Evolutionary conservation across 495 filamentous ascomycete species (phyloP), one percentile per base, ranked within the genome.

Genomic region (Elasticomyces elasticus): DNA sequence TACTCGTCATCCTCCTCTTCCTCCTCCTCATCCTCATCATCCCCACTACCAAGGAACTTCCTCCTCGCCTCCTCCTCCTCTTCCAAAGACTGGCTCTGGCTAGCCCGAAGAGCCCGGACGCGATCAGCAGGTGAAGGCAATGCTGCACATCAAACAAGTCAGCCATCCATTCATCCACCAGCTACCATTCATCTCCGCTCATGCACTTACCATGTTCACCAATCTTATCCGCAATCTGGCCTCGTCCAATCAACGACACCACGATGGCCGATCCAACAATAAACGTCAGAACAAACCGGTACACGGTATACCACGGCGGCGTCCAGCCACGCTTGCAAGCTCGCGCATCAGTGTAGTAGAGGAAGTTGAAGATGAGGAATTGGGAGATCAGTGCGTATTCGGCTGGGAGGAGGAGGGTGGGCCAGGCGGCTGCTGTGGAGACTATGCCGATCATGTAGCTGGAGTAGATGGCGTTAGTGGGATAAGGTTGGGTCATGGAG

Each of bases 211-310:
- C n/a, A n/a, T n/a, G n/a, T n/a, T n/a, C 49, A 52, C 63, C 58
- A 45, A 81, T 61, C 37, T 69, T 71, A 54, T 84, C 78, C 49
- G 79, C 80, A 64, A 98, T 85, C 68, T 91, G 82, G 62, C 90
- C 86, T 54, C 92, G 79, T 33, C 87, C 90, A 60, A 97, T 77
- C 64, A 98, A 75, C 58, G 79, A 90, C 56, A 88, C 73, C n/a
- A 94, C 78, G 61, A 97, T 90, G 60, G 84, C 85, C 42, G 77
- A 78, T 41, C 92, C 94, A 51, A 97, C 92, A 27, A 98, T 71
- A 67, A 94, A 94, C 17, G 92, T 97, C 66, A 98, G 77, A 11
- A 96, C 85, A 68, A 96, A 98, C 49, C 92, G 87, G 74, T 98
- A 98, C 35, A 82, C 86, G 59, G 76, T 78, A 69, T 97, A 98